phyloP scores from a whole-genome alignment of 768 basidiomycete genomes.

The Psilocybe cubensis region DNA sequence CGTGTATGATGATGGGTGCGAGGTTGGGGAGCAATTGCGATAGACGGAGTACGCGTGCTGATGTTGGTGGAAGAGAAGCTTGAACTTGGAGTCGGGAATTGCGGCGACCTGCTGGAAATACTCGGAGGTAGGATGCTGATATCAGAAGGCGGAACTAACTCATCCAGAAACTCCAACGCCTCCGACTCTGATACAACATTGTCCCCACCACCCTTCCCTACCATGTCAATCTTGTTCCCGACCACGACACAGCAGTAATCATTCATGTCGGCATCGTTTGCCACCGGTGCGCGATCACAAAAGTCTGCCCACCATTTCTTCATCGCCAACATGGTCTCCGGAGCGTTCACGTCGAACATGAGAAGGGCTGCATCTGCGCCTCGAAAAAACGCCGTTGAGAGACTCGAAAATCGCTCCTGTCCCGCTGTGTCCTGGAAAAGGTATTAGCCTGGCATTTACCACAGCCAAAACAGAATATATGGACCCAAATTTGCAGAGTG shows the following conservation, averaged over 20 bases:
- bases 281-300: constrained; percentile 63
- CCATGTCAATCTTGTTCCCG: constrained; percentile 79
- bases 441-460: background rate
- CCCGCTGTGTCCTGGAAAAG: constrained; percentile 75
- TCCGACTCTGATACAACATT: constrained; percentile 39
- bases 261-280: constrained; percentile 56
- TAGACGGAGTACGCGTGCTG: constrained; percentile 30
- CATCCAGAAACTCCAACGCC: constrained; percentile 57
- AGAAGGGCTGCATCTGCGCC: constrained; percentile 83
- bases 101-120: constrained; percentile 3
- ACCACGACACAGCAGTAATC: constrained; percentile 77
- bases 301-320: constrained; percentile 84
- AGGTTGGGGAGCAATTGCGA: constrained; percentile 26
- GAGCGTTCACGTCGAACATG: constrained; percentile 79
- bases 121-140: constrained; percentile 16
- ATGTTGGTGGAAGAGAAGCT: background rate
- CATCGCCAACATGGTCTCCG: constrained; percentile 60
- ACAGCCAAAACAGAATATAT: constrained; percentile 16
- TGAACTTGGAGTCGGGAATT: constrained; percentile 8
- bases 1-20: constrained; percentile 10
- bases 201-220: constrained; percentile 21
- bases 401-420: constrained; percentile 84
- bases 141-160: constrained; percentile 52
- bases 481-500: constrained; percentile 66
- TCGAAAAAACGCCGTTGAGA: constrained; percentile 84